These are phyloP conservation scores for Solanum sitiens DNA, from an alignment of 257 asterid genomes.

Conservation along the genomic window DNA sequence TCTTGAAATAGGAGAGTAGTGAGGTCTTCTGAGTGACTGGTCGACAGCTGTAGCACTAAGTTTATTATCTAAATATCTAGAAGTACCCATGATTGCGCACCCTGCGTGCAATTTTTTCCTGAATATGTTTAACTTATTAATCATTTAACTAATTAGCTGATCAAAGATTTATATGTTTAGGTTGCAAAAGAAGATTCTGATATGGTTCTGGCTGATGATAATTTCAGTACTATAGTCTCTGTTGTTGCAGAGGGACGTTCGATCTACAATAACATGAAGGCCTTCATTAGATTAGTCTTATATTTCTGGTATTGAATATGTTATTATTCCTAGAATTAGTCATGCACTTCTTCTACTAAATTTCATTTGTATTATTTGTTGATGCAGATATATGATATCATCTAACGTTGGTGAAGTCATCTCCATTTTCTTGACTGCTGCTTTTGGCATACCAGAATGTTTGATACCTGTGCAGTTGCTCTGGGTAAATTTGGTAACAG, in stretches of 20 bases:
- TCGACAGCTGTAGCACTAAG: not conserved
- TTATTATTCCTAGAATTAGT: not conserved
- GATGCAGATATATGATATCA: conserved; percentile 82
- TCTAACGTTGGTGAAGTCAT: conserved; percentile 85
- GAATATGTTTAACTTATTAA: not conserved
- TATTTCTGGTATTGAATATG: not conserved
- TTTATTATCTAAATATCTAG: not conserved
- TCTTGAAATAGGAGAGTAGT: not conserved
- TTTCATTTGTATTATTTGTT: not conserved
- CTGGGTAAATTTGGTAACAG: conserved; percentile 90
- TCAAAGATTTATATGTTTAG: conserved; percentile 16
- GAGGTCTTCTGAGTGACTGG: not conserved
- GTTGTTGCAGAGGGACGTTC: conserved; percentile 86
- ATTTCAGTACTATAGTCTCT: conserved; percentile 80
- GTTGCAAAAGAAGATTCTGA: conserved; percentile 87
- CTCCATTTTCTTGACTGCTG: conserved; percentile 79
- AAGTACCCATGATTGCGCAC: not conserved
- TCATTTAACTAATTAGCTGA: not conserved
- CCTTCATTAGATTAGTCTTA: conserved; percentile 60
- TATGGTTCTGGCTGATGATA: conserved; percentile 91
- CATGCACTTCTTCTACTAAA: not conserved
- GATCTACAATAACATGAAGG: conserved; percentile 88
- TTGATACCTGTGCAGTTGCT: conserved; percentile 86
- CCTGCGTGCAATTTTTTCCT: not conserved
- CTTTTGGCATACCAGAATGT: conserved; percentile 80